Evolutionary conservation across 2,329 filamentous ascomycete genomes (phyloP), one percentile per base, ranked within the genome.

Genomic region (Epichloe sibirici): DNA sequence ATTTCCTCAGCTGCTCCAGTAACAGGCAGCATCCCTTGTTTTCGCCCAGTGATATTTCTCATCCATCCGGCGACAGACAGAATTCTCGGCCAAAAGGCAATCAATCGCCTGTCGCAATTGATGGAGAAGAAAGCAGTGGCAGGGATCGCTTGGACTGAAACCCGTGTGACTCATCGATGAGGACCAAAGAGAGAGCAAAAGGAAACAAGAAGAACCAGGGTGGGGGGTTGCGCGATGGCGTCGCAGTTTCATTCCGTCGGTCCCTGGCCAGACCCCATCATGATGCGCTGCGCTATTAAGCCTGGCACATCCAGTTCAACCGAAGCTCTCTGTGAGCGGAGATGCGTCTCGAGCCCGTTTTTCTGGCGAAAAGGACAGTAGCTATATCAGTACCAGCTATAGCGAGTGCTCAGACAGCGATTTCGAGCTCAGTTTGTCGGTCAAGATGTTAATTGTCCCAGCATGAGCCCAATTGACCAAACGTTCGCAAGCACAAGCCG

Each of bases 81-180:
- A 43, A n/a, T n/a, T 8, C 39, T 49, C 38, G 17, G 21, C 21
- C 8, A 31, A 34, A 35, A 21, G 31, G n/a, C 48, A 37, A 21
- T 21, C 17, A 49, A 31, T 44, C 15, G 40, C 28, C 39, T 45
- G 25, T 49, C 38, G 34, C 45, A 17, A 34, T 13, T 3, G 15
- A 51, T 15, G 25, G 38, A 35, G 5, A n/a, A 12, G 9, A 15
- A 47, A 40, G 39, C 45, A 12, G 21, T 43, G 60, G 59, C 52
- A 57, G 50, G 55, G 49, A 50, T 52, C 31, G 21, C 47, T 44
- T 55, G 49, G 45, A 54, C 48, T 56, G 53, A 57, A 57, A 59
- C 58, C 39, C 42, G 54, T 58, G 53, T 60, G 58, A 60, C 58
- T 60, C 58, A 60, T 56, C 40, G 46, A 38, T 45, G 17, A n/a